A percentile compares a stretch with the other conserved stretches of the same genome.
Evolutionary conservation across 495 filamentous ascomycete species (phyloP).

Genomic region (Tuber umbilicatum): DNA sequence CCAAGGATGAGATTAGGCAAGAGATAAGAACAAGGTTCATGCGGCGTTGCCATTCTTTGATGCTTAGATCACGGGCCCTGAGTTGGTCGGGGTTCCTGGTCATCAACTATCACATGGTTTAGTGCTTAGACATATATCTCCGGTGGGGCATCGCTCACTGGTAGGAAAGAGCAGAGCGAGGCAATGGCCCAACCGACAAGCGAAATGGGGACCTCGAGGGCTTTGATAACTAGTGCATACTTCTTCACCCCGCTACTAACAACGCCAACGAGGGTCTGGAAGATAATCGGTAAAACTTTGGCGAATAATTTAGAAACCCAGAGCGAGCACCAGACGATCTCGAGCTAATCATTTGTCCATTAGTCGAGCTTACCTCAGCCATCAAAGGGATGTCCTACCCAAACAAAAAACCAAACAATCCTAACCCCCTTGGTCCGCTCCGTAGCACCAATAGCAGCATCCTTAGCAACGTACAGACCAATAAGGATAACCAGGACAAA

Average conservation of each 20-base stretch:
- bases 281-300: slow-evolving; percentile 68
- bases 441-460: slow-evolving; percentile 51
- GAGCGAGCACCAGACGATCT: slow-evolving; percentile 79
- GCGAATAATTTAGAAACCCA: slow-evolving; percentile 83
- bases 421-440: slow-evolving; percentile 49
- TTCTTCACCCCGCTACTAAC: slow-evolving; percentile 88
- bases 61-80: slow-evolving; percentile 39
- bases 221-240: slow-evolving; percentile 73
- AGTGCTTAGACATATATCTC: slow-evolving; percentile 6
- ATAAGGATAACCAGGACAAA: slow-evolving; percentile 79
- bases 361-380: slow-evolving; percentile 3
- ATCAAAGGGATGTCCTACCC: slow-evolving; percentile 46
- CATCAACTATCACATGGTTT: slow-evolving; percentile 36
- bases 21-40: slow-evolving; percentile 70
- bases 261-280: slow-evolving; percentile 81
- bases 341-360: slow-evolving; percentile 49
- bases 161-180: slow-evolving; percentile 69
- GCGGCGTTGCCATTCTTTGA: slow-evolving; percentile 53
- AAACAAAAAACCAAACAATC: slow-evolving; percentile 74
- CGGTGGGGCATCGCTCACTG: slow-evolving; percentile 47
- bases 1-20: slow-evolving; percentile 64
- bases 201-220: slow-evolving; percentile 76
- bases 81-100: slow-evolving; percentile 40
- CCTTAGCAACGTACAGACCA: slow-evolving; percentile 46
- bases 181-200: slow-evolving; percentile 81